Conservation (phyloP, 306 rosid species). For the Trifolium pratense region DNA sequence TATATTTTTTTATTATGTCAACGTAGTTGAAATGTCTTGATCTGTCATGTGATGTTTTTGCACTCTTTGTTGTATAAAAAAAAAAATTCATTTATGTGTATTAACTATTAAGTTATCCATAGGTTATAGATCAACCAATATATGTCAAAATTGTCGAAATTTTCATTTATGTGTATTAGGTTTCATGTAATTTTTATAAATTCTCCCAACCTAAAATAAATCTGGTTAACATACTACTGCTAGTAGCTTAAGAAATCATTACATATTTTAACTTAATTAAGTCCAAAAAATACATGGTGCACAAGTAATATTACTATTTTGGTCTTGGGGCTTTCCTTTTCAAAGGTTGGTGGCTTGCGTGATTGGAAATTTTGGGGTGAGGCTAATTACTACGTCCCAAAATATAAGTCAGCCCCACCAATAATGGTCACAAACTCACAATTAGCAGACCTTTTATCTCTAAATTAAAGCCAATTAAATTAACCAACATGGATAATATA, state of each 20-base stretch:
- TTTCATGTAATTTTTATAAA: too few species aligned
- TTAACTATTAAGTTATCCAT: too few species aligned
- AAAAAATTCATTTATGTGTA: too few species aligned
- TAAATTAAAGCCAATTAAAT: neutral
- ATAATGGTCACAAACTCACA: neutral
- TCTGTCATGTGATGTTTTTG: too few species aligned
- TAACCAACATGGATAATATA: neutral
- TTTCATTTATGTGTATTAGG: too few species aligned
- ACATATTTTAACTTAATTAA: too few species aligned
- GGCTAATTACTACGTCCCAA: neutral
- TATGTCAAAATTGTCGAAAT: too few species aligned
- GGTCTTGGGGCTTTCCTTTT: neutral
- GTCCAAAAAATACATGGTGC: neutral
- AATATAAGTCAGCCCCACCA: neutral
- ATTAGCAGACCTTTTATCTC: neutral
- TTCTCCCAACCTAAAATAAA: too few species aligned
- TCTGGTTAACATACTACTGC: neutral
- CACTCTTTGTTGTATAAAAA: too few species aligned
- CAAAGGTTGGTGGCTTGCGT: constrained; percentile 8
- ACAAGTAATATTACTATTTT: neutral
- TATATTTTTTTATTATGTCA: too few species aligned
- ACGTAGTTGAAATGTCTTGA: too few species aligned
- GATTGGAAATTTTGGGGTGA: neutral
- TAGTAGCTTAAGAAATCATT: neutral
- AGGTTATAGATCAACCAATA: too few species aligned